Evolutionary conservation across 1,284 basidiomycete genomes (phyloP), one percentile per base, ranked within the genome.

Genomic region (Athelia psychrophila): DNA sequence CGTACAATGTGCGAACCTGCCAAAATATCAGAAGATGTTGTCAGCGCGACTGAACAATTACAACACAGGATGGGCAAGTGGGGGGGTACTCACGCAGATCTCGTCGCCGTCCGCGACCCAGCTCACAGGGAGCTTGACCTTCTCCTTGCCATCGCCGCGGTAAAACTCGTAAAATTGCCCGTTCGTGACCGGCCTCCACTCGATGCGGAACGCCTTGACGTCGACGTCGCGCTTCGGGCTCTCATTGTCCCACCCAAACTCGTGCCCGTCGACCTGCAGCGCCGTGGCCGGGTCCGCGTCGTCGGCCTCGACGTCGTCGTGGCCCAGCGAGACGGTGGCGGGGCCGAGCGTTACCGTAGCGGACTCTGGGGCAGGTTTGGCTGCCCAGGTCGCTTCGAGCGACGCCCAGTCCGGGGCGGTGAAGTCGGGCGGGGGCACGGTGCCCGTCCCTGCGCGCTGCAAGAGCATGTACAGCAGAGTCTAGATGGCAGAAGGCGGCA

Each of bases 221-320:
- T 78, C 60, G 13, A 86, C 79, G 16, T 65, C 65, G 20, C 88
- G 73, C 56, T 73, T 72, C 1, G 95, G 93, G 62, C 87, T 78
- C 74, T 99, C 96, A 61, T 93, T 95, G 68, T 99, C 97, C 96
- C 95, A 98, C 0, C 95, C 97, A 64, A 92, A 95, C 56, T 88
- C 85, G 62, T 95, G 89, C 16, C 70, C 69, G 15, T 72, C 64
- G 42, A 79, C 63, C 46, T 80, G 67, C 5, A 58, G 55, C 8
- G 62, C 61, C 13, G 64, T 62, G 1, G 56, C 55, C 5, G 61
- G 56, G 44, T 65, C 61, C 3, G 67, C 71, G 63, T 98, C 95
- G 9, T 88, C 77, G 0, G 65, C 70, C 66, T 98, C 95, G 47
- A 70, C 60, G 64, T 99, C 97, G 60, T 96, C 81, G 60, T 95